Percentiles rank a stretch among this genome's conserved stretches.
phyloP scores from a whole-genome alignment of 2,329 filamentous ascomycete species.

The Diaporthe sp. region DNA sequence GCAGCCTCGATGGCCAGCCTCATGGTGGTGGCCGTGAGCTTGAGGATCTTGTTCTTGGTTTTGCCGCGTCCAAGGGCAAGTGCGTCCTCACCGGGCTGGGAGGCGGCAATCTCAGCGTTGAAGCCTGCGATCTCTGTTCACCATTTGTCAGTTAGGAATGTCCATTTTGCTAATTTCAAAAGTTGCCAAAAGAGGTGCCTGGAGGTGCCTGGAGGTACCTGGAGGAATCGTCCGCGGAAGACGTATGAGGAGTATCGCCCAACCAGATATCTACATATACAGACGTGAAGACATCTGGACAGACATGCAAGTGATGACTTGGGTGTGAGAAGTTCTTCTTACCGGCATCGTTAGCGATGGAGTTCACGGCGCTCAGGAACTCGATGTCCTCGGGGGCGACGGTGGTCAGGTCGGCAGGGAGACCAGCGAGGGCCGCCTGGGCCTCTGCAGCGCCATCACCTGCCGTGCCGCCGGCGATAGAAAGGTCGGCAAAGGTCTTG shows the following conservation, averaged over 20 bases:
- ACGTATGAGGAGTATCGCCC: neutral
- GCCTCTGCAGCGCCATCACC: constrained; percentile 53
- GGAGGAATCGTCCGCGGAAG: neutral
- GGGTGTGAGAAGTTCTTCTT: neutral
- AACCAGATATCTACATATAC: neutral
- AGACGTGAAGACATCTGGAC: neutral
- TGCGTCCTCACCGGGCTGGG: constrained; percentile 51
- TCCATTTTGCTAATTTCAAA: neutral
- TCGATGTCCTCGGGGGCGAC: constrained; percentile 57
- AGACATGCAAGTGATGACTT: neutral
- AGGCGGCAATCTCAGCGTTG: constrained; percentile 59
- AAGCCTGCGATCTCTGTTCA: constrained; percentile 54
- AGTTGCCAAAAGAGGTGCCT: neutral
- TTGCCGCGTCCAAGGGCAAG: constrained; percentile 57
- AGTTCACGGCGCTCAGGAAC: constrained; percentile 57
- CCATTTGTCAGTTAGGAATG: neutral
- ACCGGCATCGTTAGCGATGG: constrained; percentile 60
- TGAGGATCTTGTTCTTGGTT: constrained; percentile 65
- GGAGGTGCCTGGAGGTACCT: neutral
- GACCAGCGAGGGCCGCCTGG: constrained; percentile 47
- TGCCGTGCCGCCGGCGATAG: constrained; percentile 53
- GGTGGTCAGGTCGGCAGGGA: constrained; percentile 52
- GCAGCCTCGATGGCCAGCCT: constrained; percentile 59
- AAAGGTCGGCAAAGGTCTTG: constrained; percentile 53
- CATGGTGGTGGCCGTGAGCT: constrained; percentile 60